Percentiles rank a stretch among this genome's conserved stretches.
phyloP scores from a whole-genome alignment of 164 flowering plant genomes.

The Liriodendron chinense region DNA sequence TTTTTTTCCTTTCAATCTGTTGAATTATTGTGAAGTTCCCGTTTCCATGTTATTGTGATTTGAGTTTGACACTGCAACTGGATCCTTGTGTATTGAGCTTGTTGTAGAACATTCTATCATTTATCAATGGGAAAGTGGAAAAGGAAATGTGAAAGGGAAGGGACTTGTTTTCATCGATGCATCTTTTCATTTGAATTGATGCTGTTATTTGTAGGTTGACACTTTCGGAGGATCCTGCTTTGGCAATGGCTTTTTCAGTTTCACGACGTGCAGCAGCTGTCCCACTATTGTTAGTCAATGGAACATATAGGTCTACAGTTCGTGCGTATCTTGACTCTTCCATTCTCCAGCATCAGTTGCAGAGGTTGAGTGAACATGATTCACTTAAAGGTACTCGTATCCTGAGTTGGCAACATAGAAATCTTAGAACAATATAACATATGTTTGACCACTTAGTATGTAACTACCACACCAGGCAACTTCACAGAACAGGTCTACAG shows the following conservation, averaged over 20 bases:
- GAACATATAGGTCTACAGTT: slow-evolving; percentile 77
- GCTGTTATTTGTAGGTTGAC: slow-evolving; percentile 52
- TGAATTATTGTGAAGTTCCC: too few species aligned
- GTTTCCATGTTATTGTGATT: background rate
- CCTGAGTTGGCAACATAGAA: background rate
- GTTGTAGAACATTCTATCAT: background rate
- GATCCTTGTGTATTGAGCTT: background rate
- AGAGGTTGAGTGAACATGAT: slow-evolving; percentile 66
- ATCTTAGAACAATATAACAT: background rate
- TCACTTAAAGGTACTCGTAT: slow-evolving; percentile 68
- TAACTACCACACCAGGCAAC: background rate
- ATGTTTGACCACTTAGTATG: background rate
- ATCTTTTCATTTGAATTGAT: background rate
- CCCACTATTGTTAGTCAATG: slow-evolving; percentile 87
- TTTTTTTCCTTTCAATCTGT: too few species aligned
- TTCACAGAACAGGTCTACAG: background rate
- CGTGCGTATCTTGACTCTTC: slow-evolving; percentile 88
- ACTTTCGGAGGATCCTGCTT: slow-evolving; percentile 95
- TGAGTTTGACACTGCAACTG: background rate
- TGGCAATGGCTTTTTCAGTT: slow-evolving; percentile 99
- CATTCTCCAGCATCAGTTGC: slow-evolving; percentile 91
- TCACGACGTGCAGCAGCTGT: slow-evolving; percentile 95
- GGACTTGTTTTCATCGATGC: background rate
- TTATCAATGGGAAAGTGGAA: background rate
- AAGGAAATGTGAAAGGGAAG: background rate